Evolutionary conservation across 352 stramenopile genomes (phyloP).

Genomic region (Phytophthora tentaculata): DNA sequence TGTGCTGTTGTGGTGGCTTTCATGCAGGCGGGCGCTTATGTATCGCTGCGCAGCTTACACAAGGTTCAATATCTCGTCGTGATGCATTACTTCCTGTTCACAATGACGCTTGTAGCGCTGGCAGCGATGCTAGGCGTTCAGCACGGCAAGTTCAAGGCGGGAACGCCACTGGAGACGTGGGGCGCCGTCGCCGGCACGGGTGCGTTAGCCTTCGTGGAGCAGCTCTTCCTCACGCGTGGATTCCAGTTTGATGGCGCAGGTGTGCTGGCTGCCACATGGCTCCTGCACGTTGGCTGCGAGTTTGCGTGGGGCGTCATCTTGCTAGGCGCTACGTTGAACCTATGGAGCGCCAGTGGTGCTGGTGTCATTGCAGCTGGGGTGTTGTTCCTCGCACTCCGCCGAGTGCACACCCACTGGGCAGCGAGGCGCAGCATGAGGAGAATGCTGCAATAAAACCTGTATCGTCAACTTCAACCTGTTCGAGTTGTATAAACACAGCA

Average conservation of each 20-base stretch:
- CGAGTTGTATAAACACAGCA: slow-evolving; percentile 6
- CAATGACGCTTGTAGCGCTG: slow-evolving; percentile 47
- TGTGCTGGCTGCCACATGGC: slow-evolving; percentile 52
- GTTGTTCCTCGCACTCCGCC: slow-evolving; percentile 24
- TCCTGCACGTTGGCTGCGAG: slow-evolving; percentile 62
- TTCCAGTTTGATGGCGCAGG: slow-evolving; percentile 70
- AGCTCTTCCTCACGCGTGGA: slow-evolving; percentile 64
- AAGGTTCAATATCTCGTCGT: slow-evolving; percentile 60
- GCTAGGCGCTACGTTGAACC: slow-evolving; percentile 44
- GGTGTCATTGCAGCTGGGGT: slow-evolving; percentile 44
- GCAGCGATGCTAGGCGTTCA: slow-evolving; percentile 35
- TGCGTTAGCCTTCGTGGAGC: slow-evolving; percentile 48
- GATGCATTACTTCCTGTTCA: slow-evolving; percentile 67
- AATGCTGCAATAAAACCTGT: slow-evolving; percentile 9
- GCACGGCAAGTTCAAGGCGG: slow-evolving; percentile 37
- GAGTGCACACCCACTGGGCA: slow-evolving; percentile 42
- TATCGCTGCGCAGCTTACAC: slow-evolving; percentile 52
- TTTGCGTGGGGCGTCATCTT: slow-evolving; percentile 57
- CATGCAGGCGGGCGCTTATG: slow-evolving; percentile 47
- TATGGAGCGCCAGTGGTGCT: slow-evolving; percentile 51
- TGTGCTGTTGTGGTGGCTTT: slow-evolving; percentile 40
- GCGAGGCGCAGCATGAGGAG: slow-evolving; percentile 26
- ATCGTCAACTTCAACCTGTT: slow-evolving; percentile 16
- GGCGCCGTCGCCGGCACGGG: slow-evolving; percentile 46
- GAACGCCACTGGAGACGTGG: slow-evolving; percentile 29